These are phyloP conservation scores for Closterium sp. DNA, from an alignment of 139 green algal species.

Conservation along the genomic window DNA sequence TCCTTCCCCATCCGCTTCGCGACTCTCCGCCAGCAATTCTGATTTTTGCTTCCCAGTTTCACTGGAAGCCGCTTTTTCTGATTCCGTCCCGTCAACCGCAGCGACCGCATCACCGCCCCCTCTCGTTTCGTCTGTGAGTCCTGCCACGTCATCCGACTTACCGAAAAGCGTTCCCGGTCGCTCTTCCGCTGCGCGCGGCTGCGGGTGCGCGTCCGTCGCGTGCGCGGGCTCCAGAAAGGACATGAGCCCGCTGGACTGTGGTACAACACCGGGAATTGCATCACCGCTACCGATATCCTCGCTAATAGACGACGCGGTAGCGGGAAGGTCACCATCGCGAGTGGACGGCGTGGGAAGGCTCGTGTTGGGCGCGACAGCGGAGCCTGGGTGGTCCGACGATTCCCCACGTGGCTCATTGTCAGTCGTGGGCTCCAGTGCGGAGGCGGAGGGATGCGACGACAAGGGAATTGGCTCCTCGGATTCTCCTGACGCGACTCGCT, in stretches of 20 bases:
- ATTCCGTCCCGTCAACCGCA: background rate
- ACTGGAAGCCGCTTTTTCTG: background rate
- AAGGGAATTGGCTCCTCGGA: background rate
- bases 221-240: background rate
- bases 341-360: background rate
- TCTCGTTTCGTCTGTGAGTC: background rate
- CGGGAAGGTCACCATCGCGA: background rate
- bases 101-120: background rate
- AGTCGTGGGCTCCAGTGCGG: background rate
- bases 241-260: background rate
- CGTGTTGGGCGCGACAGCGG: background rate
- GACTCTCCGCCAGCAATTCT: background rate
- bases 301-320: background rate
- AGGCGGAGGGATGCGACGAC: background rate
- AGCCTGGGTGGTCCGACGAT: background rate
- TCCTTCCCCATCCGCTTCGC: background rate
- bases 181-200: background rate
- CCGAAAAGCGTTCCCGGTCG: background rate
- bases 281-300: background rate
- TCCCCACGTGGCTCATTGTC: background rate
- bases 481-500: background rate
- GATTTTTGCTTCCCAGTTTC: background rate
- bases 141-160: background rate
- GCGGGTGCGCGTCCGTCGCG: no score
- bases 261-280: background rate